These are phyloP conservation scores for Ocimum tenuiflorum DNA, from an alignment of 257 asterid genomes.

Conservation along the genomic window DNA sequence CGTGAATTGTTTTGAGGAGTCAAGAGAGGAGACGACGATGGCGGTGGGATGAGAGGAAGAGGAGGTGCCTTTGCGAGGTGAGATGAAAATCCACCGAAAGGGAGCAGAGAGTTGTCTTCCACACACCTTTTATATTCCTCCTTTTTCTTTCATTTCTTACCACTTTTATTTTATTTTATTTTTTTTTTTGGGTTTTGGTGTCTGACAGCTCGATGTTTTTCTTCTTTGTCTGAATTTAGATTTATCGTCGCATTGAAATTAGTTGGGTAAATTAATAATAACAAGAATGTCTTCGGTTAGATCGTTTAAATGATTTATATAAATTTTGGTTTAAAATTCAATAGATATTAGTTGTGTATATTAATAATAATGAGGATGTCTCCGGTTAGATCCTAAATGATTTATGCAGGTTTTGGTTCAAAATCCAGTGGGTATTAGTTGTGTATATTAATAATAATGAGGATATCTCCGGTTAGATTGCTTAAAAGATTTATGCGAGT, in stretches of 20 bases:
- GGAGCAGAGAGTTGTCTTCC: slow-evolving; percentile 27
- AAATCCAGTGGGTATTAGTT: no score
- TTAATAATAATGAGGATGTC: no score
- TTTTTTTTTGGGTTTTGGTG: background rate
- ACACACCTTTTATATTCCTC: slow-evolving; percentile 21
- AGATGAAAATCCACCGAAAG: slow-evolving; percentile 54
- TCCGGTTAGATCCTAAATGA: no score
- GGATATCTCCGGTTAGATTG: no score
- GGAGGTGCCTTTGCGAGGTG: slow-evolving; percentile 27
- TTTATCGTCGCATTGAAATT: background rate
- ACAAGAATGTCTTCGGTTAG: no score
- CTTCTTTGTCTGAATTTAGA: slow-evolving; percentile 3
- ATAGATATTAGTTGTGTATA: no score
- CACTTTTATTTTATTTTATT: background rate
- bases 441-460: no score
- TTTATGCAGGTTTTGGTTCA: no score
- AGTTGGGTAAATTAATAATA: background rate
- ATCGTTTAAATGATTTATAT: no score
- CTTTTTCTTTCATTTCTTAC: background rate
- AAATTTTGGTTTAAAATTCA: no score
- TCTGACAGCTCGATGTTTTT: slow-evolving; percentile 14
- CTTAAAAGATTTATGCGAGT: no score
- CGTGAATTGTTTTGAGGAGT: slow-evolving; percentile 26
- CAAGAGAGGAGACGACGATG: slow-evolving; percentile 26
- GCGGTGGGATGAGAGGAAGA: slow-evolving; percentile 16